Evolutionary conservation across 2,329 filamentous ascomycete genomes (phyloP).

Genomic region (Diaporthe citri): DNA sequence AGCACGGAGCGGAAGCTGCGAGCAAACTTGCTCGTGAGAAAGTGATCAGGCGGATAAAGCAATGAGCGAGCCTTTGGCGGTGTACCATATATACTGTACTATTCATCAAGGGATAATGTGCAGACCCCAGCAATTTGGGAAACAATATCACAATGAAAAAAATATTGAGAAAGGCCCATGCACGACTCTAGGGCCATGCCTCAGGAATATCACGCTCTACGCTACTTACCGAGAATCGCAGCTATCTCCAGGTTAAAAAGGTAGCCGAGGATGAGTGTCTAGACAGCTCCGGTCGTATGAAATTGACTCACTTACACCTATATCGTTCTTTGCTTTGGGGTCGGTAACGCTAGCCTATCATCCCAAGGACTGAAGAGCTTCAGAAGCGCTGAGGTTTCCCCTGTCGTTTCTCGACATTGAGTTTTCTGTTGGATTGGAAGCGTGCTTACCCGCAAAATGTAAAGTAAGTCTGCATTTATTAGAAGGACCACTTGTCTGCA

Average conservation of each 20-base stretch:
- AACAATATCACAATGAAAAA: not conserved
- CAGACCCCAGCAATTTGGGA: not conserved
- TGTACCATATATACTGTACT: conserved; percentile 31
- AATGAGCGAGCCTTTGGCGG: not conserved
- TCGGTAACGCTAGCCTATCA: not conserved
- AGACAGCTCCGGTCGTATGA: not conserved
- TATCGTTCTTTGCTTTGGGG: not conserved
- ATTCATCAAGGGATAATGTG: not conserved
- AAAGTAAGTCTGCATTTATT: not conserved
- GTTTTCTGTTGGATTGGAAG: not conserved
- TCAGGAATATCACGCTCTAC: not conserved
- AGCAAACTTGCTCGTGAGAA: conserved; percentile 81
- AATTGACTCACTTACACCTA: not conserved
- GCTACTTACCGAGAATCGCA: not conserved
- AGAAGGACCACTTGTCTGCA: not conserved
- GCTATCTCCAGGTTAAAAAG: not conserved
- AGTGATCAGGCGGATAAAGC: conserved; percentile 67
- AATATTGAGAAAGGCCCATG: not conserved
- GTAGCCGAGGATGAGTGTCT: not conserved
- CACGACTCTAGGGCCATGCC: not conserved
- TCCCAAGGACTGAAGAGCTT: not conserved
- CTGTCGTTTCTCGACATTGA: not conserved
- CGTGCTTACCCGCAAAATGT: not conserved
- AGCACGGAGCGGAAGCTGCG: conserved; percentile 84
- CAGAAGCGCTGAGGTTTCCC: too few relatives aligned